Evolutionary conservation across 78 protist genomes (phyloP), one percentile per base, ranked within the genome.

Genomic region (Creolimax fragrantissima): DNA sequence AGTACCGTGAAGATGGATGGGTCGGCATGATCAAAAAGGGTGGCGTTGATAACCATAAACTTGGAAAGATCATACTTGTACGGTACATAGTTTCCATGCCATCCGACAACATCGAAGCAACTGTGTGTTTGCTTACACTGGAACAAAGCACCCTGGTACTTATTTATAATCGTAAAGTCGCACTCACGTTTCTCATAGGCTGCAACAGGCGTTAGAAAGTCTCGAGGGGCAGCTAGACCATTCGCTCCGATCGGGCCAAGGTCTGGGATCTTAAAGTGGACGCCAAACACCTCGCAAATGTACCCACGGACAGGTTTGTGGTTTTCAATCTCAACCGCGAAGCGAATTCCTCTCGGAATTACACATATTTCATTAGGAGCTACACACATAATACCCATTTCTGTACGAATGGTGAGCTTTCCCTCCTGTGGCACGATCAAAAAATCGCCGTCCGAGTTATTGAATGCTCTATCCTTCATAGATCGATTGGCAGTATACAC

Each of bases 161-260:
- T 98, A 43, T 37, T 1, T 74, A 95, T 66, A 32, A 96, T 81
- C 45, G 85, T 24, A 43, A 89, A 67, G 43, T 43, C 84, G 43
- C 42, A n/a, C 3, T 36, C 58, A 35, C 42, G 39, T n/a, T 47
- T 86, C 42, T 97, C 99, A 83, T 37, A 96, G 47, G 93, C 89
- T 3, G 99, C 99, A 3, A 92, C 93, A 3, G 99, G 99, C 32
- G 95, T 91, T 43, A 90, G 83, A 85, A 98, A 97, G 90, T 98
- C 99, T 35, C 98, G 92, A 42, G 98, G 98, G 81, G 96, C 97
- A n/a, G 98, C 98, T 2, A 98, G 95, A 39, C 99, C 99, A 89
- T 97, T 97, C 35, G 99, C 97, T 88, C 99, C 99, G 92, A 98
- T 98, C 42, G 98, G 98, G 35, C 99, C 99, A 35, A 96, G 95